Evolutionary conservation across 179 eudicot species (phyloP), one percentile per base, ranked within the genome.

Genomic region (Spinacia oleracea): DNA sequence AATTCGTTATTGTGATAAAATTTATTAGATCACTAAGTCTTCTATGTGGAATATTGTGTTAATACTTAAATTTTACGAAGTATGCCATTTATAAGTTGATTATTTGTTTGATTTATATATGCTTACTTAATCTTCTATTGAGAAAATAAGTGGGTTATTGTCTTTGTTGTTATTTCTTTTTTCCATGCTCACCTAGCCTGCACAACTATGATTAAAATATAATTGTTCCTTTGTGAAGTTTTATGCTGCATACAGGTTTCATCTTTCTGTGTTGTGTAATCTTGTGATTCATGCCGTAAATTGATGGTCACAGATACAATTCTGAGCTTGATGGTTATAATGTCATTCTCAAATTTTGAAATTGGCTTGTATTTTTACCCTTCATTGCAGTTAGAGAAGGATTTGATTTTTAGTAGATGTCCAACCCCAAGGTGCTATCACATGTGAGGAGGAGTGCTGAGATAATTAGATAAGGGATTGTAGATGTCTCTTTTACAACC

Each of bases 301-400:
- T 10, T 60, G 34, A 60, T 60, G 1, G 66, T 60, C 66, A 60
- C 34, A 60, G 16, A 5, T 60, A 6, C 32, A 25, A 25, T 60
- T 60, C 18, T 60, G 8, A 60, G 32, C 66, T 48, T 27, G 35
- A 60, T 27, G 66, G 31, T 8, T 59, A 18, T 55, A n/a, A 27
- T 18, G 60, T 56, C 25, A 56, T 38, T 38, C 40, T 38, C 6
- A n/a, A n/a, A n/a, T n/a, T n/a, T n/a, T n/a, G 6, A 16, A 65
- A 1, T 5, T 65, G 21, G 42, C 69, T 34, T 32, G n/a, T 15
- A 65, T 32, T 65, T 34, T 34, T 10, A 65, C 10, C 43, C 6
- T 65, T 65, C n/a, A 16, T 65, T 68, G 51, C 72, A 68, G n/a
- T n/a, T 9, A n/a, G 29, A 8, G 51, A 40, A 68, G 72, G n/a